phyloP scores from a whole-genome alignment of 805 yeast genomes.

The Debaryomyces castellii region DNA sequence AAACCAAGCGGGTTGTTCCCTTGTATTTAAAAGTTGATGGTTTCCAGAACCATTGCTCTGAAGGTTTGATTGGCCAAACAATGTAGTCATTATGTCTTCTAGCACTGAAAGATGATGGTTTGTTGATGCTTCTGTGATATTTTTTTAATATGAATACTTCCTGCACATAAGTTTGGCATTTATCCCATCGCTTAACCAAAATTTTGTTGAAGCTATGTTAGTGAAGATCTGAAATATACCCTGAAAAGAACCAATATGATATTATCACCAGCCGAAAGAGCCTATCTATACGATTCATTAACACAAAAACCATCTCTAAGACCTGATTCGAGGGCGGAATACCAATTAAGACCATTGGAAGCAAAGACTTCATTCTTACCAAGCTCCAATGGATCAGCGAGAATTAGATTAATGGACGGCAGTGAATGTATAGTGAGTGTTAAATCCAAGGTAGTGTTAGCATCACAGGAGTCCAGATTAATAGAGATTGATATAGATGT shows the following conservation, averaged over 20 bases:
- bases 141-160: background rate
- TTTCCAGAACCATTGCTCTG: slow-evolving; percentile 4
- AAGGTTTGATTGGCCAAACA: slow-evolving; percentile 11
- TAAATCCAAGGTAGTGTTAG: slow-evolving; percentile 72
- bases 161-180: background rate
- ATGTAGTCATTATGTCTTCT: slow-evolving; percentile 7
- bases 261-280: slow-evolving; percentile 73
- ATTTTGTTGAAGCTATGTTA: background rate
- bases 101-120: background rate
- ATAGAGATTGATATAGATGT: slow-evolving; percentile 78
- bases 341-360: slow-evolving; percentile 84
- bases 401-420: slow-evolving; percentile 85
- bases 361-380: slow-evolving; percentile 80
- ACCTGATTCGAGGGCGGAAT: slow-evolving; percentile 77
- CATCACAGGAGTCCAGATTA: slow-evolving; percentile 43
- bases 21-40: slow-evolving; percentile 7
- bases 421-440: slow-evolving; percentile 91
- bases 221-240: background rate
- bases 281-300: slow-evolving; percentile 75
- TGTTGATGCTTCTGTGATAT: background rate
- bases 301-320: slow-evolving; percentile 59
- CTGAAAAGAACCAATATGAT: slow-evolving; percentile 42
- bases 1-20: slow-evolving; percentile 35
- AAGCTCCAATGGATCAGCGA: slow-evolving; percentile 87
- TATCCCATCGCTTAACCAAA: background rate